phyloP scores from a whole-genome alignment of 768 basidiomycete genomes.

The Termitomyces bulborhizus region DNA sequence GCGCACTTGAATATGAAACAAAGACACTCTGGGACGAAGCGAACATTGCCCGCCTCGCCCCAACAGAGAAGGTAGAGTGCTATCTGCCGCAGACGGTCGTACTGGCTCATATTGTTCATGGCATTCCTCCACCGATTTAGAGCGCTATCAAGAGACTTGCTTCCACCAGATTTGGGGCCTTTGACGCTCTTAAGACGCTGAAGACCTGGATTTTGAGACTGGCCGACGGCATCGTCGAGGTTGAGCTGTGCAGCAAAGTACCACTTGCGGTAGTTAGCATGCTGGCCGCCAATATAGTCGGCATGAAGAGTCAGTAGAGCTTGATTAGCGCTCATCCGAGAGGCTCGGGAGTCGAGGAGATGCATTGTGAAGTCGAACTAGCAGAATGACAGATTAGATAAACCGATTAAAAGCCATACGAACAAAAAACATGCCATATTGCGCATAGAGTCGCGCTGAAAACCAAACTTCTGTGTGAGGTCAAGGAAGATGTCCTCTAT shows the following conservation, averaged over 20 bases:
- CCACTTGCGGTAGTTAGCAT: conserved; percentile 99
- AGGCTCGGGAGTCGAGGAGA: conserved; percentile 94
- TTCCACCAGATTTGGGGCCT: conserved; percentile 39
- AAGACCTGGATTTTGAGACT: conserved; percentile 88
- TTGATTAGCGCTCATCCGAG: conserved; percentile 95
- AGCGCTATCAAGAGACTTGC: conserved; percentile 89
- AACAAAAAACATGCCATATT: conserved; percentile 62
- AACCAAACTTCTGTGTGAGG: conserved; percentile 97
- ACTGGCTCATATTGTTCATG: conserved; percentile 99
- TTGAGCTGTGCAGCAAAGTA: conserved; percentile 99
- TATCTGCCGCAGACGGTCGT: conserved; percentile 94
- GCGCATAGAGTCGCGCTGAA: conserved; percentile 93
- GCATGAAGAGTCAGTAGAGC: conserved; percentile 95
- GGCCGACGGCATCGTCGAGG: conserved; percentile 96
- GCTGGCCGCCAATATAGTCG: conserved; percentile 97
- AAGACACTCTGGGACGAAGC: conserved; percentile 93
- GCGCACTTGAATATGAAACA: conserved; percentile 99
- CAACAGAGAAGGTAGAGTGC: conserved; percentile 95
- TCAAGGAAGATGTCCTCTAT: conserved; percentile 99
- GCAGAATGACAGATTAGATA: conserved; percentile 7
- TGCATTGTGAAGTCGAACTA: conserved; percentile 99
- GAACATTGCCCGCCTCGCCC: conserved; percentile 97
- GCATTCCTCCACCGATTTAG: conserved; percentile 95
- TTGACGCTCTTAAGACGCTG: conserved; percentile 85
- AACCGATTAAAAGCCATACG: conserved; percentile 1